phyloP scores from a whole-genome alignment of 495 filamentous ascomycete species.

The Neurospora sp. region DNA sequence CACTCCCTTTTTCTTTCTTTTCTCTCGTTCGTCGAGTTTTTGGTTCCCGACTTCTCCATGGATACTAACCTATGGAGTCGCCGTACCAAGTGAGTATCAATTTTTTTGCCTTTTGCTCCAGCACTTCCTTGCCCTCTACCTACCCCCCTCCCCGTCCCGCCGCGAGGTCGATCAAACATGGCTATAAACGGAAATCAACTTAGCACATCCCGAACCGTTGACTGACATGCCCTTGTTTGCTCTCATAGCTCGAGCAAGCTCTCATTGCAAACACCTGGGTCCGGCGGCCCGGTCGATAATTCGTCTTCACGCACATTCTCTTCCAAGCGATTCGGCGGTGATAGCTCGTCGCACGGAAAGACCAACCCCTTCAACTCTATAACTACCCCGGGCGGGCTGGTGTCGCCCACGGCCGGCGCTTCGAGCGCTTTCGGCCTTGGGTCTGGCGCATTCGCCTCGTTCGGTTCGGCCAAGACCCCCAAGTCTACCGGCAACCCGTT shows the following conservation, averaged over 20 bases:
- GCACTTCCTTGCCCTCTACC: neutral
- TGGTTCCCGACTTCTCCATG: conserved; percentile 28
- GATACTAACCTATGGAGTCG: conserved; percentile 66
- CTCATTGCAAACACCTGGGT: conserved; percentile 66
- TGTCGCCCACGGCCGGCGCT: conserved; percentile 77
- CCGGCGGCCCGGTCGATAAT: conserved; percentile 48
- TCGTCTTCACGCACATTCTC: conserved; percentile 54
- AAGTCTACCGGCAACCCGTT: conserved; percentile 78
- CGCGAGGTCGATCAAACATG: neutral
- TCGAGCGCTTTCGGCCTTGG: conserved; percentile 91
- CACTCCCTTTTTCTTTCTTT: conserved; percentile 1
- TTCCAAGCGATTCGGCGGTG: conserved; percentile 65
- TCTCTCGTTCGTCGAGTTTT: conserved; percentile 14
- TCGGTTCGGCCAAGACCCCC: conserved; percentile 78
- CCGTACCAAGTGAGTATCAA: conserved; percentile 70
- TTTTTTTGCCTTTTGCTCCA: neutral
- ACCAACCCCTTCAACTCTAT: conserved; percentile 79
- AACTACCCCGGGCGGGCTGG: conserved; percentile 63
- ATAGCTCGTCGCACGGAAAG: conserved; percentile 66
- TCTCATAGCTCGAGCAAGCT: conserved; percentile 69
- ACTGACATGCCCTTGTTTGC: conserved; percentile 10
- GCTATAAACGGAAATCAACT: neutral
- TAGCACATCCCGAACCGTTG: neutral
- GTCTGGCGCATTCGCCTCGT: conserved; percentile 91
- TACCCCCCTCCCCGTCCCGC: neutral